Evolutionary conservation across 1,139 yeast genomes (phyloP).

Genomic region (Pneumocystis murina): DNA sequence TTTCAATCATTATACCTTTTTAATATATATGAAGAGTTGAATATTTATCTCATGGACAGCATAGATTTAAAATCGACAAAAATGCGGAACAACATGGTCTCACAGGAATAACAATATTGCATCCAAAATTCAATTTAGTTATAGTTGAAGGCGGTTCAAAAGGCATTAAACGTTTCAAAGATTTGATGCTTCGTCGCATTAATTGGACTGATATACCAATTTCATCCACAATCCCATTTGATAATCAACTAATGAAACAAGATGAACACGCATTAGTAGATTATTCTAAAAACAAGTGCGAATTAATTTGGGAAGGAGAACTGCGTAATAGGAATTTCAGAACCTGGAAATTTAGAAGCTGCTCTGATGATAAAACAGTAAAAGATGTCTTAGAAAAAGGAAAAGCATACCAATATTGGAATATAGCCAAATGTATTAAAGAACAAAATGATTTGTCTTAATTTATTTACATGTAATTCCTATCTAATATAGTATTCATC

Average conservation of each 20-base stretch:
- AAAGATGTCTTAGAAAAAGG: constrained; percentile 36
- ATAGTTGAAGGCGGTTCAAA: constrained; percentile 61
- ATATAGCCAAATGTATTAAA: constrained; percentile 26
- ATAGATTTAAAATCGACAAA: constrained; percentile 55
- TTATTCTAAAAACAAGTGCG: constrained; percentile 36
- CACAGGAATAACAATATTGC: constrained; percentile 40
- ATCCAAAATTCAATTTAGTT: constrained; percentile 39
- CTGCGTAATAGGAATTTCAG: constrained; percentile 38
- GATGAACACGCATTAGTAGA: constrained; percentile 22
- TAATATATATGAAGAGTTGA: constrained; percentile 26
- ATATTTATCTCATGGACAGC: constrained; percentile 45
- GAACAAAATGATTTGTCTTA: not conserved
- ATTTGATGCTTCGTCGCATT: constrained; percentile 47
- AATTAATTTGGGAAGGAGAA: constrained; percentile 65
- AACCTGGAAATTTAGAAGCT: constrained; percentile 45
- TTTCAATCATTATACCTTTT: not conserved
- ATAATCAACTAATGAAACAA: constrained; percentile 14
- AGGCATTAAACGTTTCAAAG: constrained; percentile 45
- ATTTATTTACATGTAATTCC: not conserved
- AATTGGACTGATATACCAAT: constrained; percentile 43
- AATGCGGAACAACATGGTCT: constrained; percentile 63
- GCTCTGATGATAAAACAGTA: constrained; percentile 42
- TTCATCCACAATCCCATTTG: constrained; percentile 21
- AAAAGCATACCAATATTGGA: constrained; percentile 48
- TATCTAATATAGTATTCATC: not conserved